These are phyloP conservation scores for Apophysomyces ossiformis DNA, from an alignment of 371 early-diverging fungal genomes.

Conservation along the genomic window DNA sequence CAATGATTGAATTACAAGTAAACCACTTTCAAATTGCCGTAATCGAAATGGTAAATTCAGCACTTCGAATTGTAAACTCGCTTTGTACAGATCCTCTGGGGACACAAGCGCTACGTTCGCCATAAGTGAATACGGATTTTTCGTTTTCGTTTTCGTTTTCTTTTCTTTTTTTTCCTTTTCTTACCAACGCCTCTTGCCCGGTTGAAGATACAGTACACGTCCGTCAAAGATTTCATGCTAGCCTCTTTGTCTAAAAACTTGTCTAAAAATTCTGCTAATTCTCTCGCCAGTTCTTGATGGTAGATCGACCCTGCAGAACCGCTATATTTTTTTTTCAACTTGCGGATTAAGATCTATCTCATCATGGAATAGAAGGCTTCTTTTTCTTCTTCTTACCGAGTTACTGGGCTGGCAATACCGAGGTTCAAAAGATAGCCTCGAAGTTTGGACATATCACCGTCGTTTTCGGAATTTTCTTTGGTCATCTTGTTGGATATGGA, in stretches of 20 bases:
- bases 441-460: slow-evolving; percentile 60
- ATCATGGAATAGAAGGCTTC: not conserved
- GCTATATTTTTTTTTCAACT: slow-evolving; percentile 32
- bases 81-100: slow-evolving; percentile 83
- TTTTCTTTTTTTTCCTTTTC: slow-evolving; percentile 16
- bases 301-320: slow-evolving; percentile 85
- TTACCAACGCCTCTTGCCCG: slow-evolving; percentile 87
- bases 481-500: slow-evolving; percentile 71
- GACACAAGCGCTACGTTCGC: slow-evolving; percentile 72
- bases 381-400: slow-evolving; percentile 54
- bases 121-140: not conserved
- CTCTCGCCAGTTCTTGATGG: slow-evolving; percentile 82
- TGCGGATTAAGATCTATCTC: not conserved
- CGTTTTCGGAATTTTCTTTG: slow-evolving; percentile 49
- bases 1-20: slow-evolving; percentile 74
- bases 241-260: slow-evolving; percentile 64
- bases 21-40: slow-evolving; percentile 78
- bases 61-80: slow-evolving; percentile 67
- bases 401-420: slow-evolving; percentile 89
- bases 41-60: slow-evolving; percentile 75
- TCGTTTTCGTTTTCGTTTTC: not conserved
- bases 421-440: slow-evolving; percentile 78
- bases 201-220: slow-evolving; percentile 91
- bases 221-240: slow-evolving; percentile 84
- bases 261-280: slow-evolving; percentile 81